Conservation (phyloP, 305 asterid species). For the Fraxinus latifolia region DNA sequence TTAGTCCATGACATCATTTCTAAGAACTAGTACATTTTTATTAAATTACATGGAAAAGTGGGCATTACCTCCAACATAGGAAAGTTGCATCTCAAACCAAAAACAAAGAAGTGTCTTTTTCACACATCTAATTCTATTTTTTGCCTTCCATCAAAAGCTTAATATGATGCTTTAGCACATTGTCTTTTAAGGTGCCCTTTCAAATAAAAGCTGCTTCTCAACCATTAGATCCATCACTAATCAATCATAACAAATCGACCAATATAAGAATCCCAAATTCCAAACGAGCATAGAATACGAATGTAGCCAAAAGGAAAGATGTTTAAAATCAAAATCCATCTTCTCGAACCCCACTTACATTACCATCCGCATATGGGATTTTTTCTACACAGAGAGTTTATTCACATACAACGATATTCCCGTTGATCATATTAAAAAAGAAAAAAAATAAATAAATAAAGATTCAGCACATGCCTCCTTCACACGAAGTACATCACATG, state of each 20-base stretch:
- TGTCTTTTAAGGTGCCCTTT: constrained; percentile 20
- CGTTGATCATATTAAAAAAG: constrained; percentile 7
- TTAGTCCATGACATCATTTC: constrained; percentile 3
- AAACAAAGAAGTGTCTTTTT: constrained; percentile 23
- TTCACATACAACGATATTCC: not conserved
- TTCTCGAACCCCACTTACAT: not conserved
- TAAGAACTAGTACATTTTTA: constrained; percentile 20
- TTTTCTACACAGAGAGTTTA: not conserved
- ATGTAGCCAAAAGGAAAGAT: not conserved
- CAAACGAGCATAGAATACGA: not conserved
- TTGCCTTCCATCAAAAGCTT: constrained; percentile 20
- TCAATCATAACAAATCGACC: not conserved
- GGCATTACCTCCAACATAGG: constrained; percentile 23
- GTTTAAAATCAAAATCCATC: not conserved
- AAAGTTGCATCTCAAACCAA: constrained; percentile 29
- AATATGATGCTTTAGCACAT: constrained; percentile 4
- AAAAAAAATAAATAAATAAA: constrained; percentile 11
- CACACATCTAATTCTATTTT: constrained; percentile 24
- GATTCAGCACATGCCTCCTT: constrained; percentile 16
- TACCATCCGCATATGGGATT: not conserved
- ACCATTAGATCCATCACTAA: not conserved
- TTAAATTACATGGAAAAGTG: constrained; percentile 19
- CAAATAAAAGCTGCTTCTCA: constrained; percentile 22
- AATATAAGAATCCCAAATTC: not conserved
- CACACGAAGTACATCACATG: not conserved